phyloP scores from a whole-genome alignment of 1,139 yeast genomes.

The Candida sanyaensis region DNA sequence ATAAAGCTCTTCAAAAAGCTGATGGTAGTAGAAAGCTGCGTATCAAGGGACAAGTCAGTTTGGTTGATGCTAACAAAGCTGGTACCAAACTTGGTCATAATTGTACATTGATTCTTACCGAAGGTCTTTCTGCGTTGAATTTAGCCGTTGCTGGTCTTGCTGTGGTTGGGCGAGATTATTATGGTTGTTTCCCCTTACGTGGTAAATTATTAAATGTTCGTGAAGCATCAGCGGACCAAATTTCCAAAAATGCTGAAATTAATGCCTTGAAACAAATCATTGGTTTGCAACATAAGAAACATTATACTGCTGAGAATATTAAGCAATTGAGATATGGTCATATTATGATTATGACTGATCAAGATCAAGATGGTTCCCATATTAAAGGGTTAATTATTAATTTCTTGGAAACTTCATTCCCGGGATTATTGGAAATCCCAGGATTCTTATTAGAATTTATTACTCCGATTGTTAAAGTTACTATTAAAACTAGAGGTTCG shows the following conservation, averaged over 20 bases:
- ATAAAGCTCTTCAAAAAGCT: slow-evolving; percentile 83
- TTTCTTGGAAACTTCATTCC: slow-evolving; percentile 90
- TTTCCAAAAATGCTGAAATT: slow-evolving; percentile 89
- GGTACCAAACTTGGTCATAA: slow-evolving; percentile 92
- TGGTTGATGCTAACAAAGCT: slow-evolving; percentile 96
- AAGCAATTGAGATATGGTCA: slow-evolving; percentile 89
- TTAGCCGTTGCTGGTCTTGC: slow-evolving; percentile 93
- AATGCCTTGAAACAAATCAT: slow-evolving; percentile 94
- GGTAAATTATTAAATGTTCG: slow-evolving; percentile 95
- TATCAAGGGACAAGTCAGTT: slow-evolving; percentile 84
- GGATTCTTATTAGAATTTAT: slow-evolving; percentile 93
- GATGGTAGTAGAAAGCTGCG: slow-evolving; percentile 87
- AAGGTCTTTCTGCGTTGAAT: slow-evolving; percentile 96
- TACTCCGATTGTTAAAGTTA: slow-evolving; percentile 95
- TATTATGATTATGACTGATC: slow-evolving; percentile 99
- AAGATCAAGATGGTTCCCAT: slow-evolving; percentile 99
- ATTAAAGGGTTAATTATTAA: slow-evolving; percentile 95
- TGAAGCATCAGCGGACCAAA: slow-evolving; percentile 94
- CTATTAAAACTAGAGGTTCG: slow-evolving; percentile 63
- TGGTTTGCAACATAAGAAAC: slow-evolving; percentile 92
- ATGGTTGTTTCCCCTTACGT: slow-evolving; percentile 93
- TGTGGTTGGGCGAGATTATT: slow-evolving; percentile 93
- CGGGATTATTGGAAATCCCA: slow-evolving; percentile 87
- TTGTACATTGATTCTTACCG: slow-evolving; percentile 91
- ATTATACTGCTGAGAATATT: slow-evolving; percentile 62